phyloP scores from a whole-genome alignment of 768 basidiomycete genomes.

The Astraeus odoratus region DNA sequence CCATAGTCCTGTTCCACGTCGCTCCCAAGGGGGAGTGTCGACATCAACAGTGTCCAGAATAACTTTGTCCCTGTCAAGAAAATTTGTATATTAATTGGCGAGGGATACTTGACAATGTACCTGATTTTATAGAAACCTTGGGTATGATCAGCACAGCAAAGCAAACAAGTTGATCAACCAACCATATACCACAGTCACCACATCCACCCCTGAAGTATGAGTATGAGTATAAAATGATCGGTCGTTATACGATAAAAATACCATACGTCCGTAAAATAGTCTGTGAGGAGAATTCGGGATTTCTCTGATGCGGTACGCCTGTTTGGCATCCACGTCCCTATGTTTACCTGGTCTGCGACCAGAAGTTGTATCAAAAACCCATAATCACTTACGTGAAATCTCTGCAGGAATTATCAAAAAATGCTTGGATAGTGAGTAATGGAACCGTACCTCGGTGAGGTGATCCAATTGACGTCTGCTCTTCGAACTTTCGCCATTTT shows the following conservation, averaged over 20 bases:
- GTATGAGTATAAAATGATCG: not conserved
- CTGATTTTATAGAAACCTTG: conserved; percentile 77
- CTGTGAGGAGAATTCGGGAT: conserved; percentile 48
- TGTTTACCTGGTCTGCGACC: conserved; percentile 3
- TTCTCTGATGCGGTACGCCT: conserved; percentile 67
- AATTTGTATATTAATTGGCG: conserved; percentile 1
- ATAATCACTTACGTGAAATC: conserved; percentile 60
- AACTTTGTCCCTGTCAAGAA: conserved; percentile 38
- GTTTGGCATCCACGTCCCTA: conserved; percentile 72
- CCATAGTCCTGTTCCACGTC: conserved; percentile 72
- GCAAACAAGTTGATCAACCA: conserved; percentile 14
- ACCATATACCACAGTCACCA: conserved; percentile 73
- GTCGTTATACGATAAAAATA: not conserved
- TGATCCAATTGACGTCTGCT: conserved; percentile 82
- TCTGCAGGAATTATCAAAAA: conserved; percentile 27
- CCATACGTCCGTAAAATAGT: conserved; percentile 68
- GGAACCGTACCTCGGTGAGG: conserved; percentile 50
- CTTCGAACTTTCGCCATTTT: conserved; percentile 63
- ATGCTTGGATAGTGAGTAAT: not conserved
- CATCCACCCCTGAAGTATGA: conserved; percentile 44
- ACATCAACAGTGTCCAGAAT: conserved; percentile 77
- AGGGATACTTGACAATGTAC: conserved; percentile 25
- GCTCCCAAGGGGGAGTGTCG: conserved; percentile 71
- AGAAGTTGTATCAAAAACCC: not conserved
- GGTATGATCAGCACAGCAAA: not conserved